phyloP scores from a whole-genome alignment of 768 basidiomycete genomes.

The Suillus alpinus region DNA sequence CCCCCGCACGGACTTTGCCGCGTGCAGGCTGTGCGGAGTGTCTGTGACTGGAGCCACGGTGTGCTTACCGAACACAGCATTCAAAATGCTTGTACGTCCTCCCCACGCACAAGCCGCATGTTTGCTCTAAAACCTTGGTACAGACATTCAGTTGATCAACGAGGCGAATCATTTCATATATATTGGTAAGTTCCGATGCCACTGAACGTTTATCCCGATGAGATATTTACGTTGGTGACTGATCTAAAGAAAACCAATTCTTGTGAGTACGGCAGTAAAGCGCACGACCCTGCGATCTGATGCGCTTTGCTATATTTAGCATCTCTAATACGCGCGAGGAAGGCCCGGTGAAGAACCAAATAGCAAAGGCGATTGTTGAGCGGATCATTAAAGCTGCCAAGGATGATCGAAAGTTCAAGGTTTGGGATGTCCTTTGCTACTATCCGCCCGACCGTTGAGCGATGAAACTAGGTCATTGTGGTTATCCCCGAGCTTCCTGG shows the following conservation, averaged over 20 bases:
- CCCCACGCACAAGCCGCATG: slow-evolving; percentile 2
- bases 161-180: slow-evolving; percentile 89
- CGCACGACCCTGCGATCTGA: slow-evolving; percentile 3
- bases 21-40: slow-evolving; percentile 83
- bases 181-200: slow-evolving; percentile 60
- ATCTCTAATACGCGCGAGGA: slow-evolving; percentile 70
- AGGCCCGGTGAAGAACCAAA: slow-evolving; percentile 74
- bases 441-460: background rate
- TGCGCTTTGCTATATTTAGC: slow-evolving; percentile 35
- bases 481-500: slow-evolving; percentile 90
- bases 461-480: slow-evolving; percentile 63
- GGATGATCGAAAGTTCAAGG: slow-evolving; percentile 75
- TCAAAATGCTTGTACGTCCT: slow-evolving; percentile 82
- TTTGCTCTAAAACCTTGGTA: slow-evolving; percentile 1
- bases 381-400: slow-evolving; percentile 81
- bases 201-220: background rate
- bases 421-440: slow-evolving; percentile 18
- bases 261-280: slow-evolving; percentile 53
- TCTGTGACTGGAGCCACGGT: slow-evolving; percentile 93
- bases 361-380: slow-evolving; percentile 79
- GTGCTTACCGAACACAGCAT: slow-evolving; percentile 88
- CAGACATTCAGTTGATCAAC: slow-evolving; percentile 75
- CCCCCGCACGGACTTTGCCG: slow-evolving; percentile 52
- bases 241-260: slow-evolving; percentile 71
- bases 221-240: slow-evolving; percentile 7